Percentiles rank a stretch among this genome's conserved stretches.
Conservation (phyloP, 345 rosid genomes). For the Durio zibethinus region DNA sequence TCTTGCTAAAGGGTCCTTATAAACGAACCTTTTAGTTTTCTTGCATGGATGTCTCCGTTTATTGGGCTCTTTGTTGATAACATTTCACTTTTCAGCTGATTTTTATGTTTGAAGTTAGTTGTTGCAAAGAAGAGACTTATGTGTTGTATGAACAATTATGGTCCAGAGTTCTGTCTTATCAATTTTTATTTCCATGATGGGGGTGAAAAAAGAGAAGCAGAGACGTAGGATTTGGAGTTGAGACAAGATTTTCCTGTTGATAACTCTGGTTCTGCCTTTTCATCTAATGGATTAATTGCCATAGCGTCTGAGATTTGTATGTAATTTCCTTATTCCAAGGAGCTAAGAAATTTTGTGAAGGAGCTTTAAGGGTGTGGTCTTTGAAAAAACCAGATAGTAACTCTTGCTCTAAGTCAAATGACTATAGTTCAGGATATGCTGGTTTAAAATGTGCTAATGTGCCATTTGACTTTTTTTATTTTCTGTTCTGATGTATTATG, state of each 20-base stretch:
- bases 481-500: neutral
- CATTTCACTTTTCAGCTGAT: neutral
- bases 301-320: neutral
- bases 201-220: neutral
- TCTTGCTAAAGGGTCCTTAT: neutral
- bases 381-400: neutral
- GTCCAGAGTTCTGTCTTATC: neutral
- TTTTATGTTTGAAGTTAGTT: neutral
- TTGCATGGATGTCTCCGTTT: neutral
- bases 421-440: neutral
- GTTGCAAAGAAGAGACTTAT: neutral
- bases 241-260: neutral
- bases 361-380: neutral
- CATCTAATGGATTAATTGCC: neutral
- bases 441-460: neutral
- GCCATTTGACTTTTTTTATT: neutral
- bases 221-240: neutral
- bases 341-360: neutral
- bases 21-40: neutral
- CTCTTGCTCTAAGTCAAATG: neutral
- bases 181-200: neutral
- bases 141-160: neutral
- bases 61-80: neutral
- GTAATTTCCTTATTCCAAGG: neutral
- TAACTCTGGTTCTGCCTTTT: neutral